Evolutionary conservation across 306 rosid genomes (phyloP).

Genomic region (Begonia peltatifolia): DNA sequence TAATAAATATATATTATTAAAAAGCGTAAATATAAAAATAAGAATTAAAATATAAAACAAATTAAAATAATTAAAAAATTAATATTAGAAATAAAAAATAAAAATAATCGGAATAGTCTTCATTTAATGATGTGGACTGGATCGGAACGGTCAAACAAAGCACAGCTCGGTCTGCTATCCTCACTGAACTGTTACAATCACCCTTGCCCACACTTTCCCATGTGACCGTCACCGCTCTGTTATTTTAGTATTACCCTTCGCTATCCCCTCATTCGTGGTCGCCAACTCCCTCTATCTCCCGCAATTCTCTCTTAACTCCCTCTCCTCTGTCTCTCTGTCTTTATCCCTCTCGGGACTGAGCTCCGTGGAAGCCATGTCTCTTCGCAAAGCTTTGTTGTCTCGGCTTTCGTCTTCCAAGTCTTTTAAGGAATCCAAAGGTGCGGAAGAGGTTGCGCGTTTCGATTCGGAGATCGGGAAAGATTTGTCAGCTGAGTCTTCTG

Average conservation of each 20-base stretch:
- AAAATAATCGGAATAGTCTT: no score
- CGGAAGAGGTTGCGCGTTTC: not conserved
- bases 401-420: slow-evolving; percentile 74
- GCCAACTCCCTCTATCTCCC: not conserved
- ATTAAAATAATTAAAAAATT: no score
- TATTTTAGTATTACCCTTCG: slow-evolving; percentile 7
- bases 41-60: no score
- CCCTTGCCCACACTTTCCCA: slow-evolving; percentile 4
- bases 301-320: not conserved
- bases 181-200: slow-evolving; percentile 2
- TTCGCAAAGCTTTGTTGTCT: slow-evolving; percentile 45
- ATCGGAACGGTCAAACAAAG: no score
- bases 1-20: no score
- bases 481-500: slow-evolving; percentile 7
- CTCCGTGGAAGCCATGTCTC: slow-evolving; percentile 36
- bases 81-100: no score
- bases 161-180: not conserved
- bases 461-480: slow-evolving; percentile 9
- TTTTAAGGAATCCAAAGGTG: slow-evolving; percentile 21
- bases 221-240: slow-evolving; percentile 15
- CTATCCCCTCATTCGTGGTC: not conserved
- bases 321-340: slow-evolving; percentile 1
- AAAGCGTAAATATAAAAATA: no score
- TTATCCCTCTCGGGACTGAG: slow-evolving; percentile 1
- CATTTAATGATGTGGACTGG: no score